Conservation (phyloP, 805 yeast genomes). For the Candida pseudoglaebosa region DNA sequence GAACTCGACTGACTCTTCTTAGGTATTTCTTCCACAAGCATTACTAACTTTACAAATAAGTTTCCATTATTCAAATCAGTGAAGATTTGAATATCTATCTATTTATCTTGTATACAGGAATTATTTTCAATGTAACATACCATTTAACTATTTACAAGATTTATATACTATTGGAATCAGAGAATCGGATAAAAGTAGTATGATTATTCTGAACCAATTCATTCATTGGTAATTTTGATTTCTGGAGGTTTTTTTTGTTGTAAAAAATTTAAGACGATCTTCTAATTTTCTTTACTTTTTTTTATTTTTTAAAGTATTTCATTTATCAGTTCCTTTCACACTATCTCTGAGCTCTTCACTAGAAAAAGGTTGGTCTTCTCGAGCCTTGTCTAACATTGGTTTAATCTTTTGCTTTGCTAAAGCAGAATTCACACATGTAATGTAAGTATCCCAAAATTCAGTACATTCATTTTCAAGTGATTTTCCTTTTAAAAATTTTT, state of each 20-base stretch:
- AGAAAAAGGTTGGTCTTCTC: slow-evolving; percentile 80
- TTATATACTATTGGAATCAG: not conserved
- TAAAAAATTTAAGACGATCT: too few relatives aligned
- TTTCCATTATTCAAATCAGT: too few relatives aligned
- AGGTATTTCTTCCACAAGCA: slow-evolving; percentile 45
- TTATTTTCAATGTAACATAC: not conserved
- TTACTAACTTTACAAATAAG: slow-evolving; percentile 11
- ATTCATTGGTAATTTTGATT: too few relatives aligned
- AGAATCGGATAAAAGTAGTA: not conserved
- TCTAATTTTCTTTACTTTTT: not conserved
- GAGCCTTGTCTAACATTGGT: slow-evolving; percentile 81
- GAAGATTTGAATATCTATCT: too few relatives aligned
- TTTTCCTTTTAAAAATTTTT: slow-evolving; percentile 59
- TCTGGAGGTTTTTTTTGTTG: too few relatives aligned
- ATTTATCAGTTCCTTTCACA: slow-evolving; percentile 10
- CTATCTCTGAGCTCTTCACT: slow-evolving; percentile 27
- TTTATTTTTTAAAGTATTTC: not conserved
- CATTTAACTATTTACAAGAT: slow-evolving; percentile 1
- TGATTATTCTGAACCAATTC: not conserved
- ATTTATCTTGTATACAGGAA: not conserved
- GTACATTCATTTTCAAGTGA: slow-evolving; percentile 81
- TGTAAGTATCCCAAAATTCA: slow-evolving; percentile 82
- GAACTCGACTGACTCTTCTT: slow-evolving; percentile 24
- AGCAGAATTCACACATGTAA: slow-evolving; percentile 75
- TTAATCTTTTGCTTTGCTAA: slow-evolving; percentile 72